A percentile compares a stretch with the other conserved stretches of the same genome.
Conservation (phyloP, 495 filamentous ascomycete species). For the Penicillium pulvis region DNA sequence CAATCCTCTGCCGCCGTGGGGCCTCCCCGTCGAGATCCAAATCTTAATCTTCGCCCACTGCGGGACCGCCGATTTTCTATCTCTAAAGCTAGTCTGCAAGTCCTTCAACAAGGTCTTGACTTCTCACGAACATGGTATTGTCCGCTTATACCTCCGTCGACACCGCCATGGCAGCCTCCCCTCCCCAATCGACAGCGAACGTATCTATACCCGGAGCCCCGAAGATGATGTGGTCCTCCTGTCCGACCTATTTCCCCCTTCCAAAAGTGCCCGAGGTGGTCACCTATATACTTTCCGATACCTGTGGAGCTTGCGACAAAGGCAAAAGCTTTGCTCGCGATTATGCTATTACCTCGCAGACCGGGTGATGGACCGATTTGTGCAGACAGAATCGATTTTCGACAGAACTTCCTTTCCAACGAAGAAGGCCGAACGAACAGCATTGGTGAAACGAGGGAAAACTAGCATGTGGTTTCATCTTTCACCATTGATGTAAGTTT, state of each 20-base stretch:
- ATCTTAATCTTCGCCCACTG: slow-evolving; percentile 48
- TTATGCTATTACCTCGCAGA: slow-evolving; percentile 48
- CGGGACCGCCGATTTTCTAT: slow-evolving; percentile 39
- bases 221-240: slow-evolving; percentile 50
- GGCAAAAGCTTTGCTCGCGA: slow-evolving; percentile 44
- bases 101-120: slow-evolving; percentile 39
- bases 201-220: slow-evolving; percentile 46
- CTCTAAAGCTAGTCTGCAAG: slow-evolving; percentile 45
- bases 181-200: slow-evolving; percentile 41
- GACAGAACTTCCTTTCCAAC: slow-evolving; percentile 38
- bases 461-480: slow-evolving; percentile 42
- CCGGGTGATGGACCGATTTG: slow-evolving; percentile 45
- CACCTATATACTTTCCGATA: slow-evolving; percentile 50
- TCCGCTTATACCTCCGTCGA: slow-evolving; percentile 45
- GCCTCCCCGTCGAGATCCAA: slow-evolving; percentile 48
- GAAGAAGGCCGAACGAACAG: slow-evolving; percentile 33
- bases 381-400: slow-evolving; percentile 32
- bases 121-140: slow-evolving; percentile 43
- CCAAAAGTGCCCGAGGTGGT: slow-evolving; percentile 47
- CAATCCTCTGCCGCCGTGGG: slow-evolving; percentile 37
- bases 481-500: slow-evolving; percentile 44
- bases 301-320: slow-evolving; percentile 37
- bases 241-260: slow-evolving; percentile 48
- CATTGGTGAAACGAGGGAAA: slow-evolving; percentile 36
- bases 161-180: slow-evolving; percentile 51